Evolutionary conservation across 768 basidiomycete genomes (phyloP).

Genomic region (Pisolithus albus): DNA sequence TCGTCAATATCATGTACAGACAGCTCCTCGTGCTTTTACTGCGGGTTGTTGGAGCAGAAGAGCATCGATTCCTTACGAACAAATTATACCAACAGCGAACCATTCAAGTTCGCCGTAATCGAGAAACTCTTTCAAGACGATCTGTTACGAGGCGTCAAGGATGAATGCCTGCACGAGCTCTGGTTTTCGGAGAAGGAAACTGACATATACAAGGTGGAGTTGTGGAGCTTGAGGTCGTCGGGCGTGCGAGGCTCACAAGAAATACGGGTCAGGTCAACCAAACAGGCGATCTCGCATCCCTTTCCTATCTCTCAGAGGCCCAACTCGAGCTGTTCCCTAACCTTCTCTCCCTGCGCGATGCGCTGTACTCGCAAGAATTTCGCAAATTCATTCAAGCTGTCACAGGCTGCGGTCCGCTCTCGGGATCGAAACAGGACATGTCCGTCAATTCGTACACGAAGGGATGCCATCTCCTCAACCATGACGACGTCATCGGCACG

Average conservation of each 20-base stretch:
- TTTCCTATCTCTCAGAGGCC: conserved; percentile 73
- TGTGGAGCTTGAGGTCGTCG: neutral
- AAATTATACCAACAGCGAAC: conserved; percentile 51
- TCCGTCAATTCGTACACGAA: conserved; percentile 87
- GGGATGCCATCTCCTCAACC: conserved; percentile 91
- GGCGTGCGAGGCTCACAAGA: neutral
- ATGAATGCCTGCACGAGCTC: conserved; percentile 74
- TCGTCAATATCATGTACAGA: conserved; percentile 12
- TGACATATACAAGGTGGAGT: conserved; percentile 89
- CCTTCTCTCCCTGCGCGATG: conserved; percentile 78
- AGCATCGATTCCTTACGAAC: conserved; percentile 49
- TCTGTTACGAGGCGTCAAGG: conserved; percentile 71
- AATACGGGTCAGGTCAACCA: conserved; percentile 70
- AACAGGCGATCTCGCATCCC: conserved; percentile 92
- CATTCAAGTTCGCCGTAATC: conserved; percentile 80
- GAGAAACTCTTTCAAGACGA: conserved; percentile 80
- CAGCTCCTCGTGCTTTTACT: conserved; percentile 18
- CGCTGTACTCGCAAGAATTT: conserved; percentile 82
- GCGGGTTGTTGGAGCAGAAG: conserved; percentile 50
- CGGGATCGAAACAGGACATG: conserved; percentile 91
- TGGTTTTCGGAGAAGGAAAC: conserved; percentile 93
- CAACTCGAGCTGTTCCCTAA: conserved; percentile 76
- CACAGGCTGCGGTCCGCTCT: conserved; percentile 89
- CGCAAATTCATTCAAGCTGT: conserved; percentile 76
- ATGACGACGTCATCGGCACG: conserved; percentile 96